phyloP scores from a whole-genome alignment of 495 filamentous ascomycete genomes.

The Penicillium fimorum region DNA sequence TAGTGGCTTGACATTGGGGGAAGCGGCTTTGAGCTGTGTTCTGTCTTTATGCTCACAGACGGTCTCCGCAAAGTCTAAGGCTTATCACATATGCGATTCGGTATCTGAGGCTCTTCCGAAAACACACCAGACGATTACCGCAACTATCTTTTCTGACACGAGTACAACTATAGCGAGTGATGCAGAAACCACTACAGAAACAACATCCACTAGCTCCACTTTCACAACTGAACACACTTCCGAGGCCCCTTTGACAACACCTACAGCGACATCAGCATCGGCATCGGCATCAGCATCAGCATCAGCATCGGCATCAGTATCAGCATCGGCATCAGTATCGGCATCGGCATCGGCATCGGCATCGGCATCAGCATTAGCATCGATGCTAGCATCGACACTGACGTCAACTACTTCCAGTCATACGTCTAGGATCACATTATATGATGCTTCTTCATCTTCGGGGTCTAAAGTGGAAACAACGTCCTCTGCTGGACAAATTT shows the following conservation, averaged over 20 bases:
- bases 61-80: slow-evolving; percentile 30
- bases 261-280: slow-evolving; percentile 3
- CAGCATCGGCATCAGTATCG: slow-evolving; percentile 3
- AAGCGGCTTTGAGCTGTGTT: slow-evolving; percentile 64
- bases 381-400: slow-evolving; percentile 4
- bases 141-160: slow-evolving; percentile 49
- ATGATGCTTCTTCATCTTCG: slow-evolving; percentile 4
- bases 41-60: slow-evolving; percentile 42
- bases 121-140: slow-evolving; percentile 61
- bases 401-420: slow-evolving; percentile 8
- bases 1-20: slow-evolving; percentile 66
- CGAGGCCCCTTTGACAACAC: not conserved
- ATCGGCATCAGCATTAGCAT: not conserved
- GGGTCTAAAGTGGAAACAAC: not conserved
- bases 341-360: slow-evolving; percentile 2
- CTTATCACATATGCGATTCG: slow-evolving; percentile 58
- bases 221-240: slow-evolving; percentile 5
- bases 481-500: not conserved
- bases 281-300: no score
- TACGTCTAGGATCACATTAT: not conserved
- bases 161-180: slow-evolving; percentile 25
- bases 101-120: slow-evolving; percentile 51
- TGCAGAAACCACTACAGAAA: slow-evolving; percentile 6
- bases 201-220: slow-evolving; percentile 8
- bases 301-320: not conserved